Percentiles rank a stretch among this genome's conserved stretches.
These are phyloP conservation scores for Sphaerulina musiva DNA, from an alignment of 2,329 filamentous ascomycete species.

Conservation along the genomic window DNA sequence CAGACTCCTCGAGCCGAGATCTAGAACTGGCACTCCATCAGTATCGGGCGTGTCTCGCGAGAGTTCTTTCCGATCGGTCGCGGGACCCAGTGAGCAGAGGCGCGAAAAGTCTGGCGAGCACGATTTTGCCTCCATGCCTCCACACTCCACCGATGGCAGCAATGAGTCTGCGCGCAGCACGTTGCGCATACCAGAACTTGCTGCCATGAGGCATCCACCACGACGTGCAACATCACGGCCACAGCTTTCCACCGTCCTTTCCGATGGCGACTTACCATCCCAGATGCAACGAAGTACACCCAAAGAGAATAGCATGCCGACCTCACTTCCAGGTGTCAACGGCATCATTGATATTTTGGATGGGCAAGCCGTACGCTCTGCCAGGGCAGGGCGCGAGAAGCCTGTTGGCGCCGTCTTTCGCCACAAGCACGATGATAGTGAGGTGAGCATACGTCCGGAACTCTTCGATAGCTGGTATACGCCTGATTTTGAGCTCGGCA, in stretches of 20 bases:
- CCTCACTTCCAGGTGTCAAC: constrained; percentile 9
- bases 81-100: constrained; percentile 27
- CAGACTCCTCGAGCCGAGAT: constrained; percentile 33
- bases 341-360: constrained; percentile 1
- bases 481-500: constrained; percentile 24
- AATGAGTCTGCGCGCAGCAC: constrained; percentile 19
- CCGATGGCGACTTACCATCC: constrained; percentile 15
- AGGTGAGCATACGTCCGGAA: constrained; percentile 29
- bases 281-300: constrained; percentile 5
- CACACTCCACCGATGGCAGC: constrained; percentile 12
- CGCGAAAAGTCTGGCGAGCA: constrained; percentile 26
- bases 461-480: constrained; percentile 30
- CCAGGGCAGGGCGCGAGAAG: constrained; percentile 2
- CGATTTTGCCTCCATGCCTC: constrained; percentile 19
- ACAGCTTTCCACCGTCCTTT: constrained; percentile 25
- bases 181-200: constrained; percentile 14
- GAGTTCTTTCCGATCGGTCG: constrained; percentile 28
- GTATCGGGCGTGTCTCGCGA: constrained; percentile 34
- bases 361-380: constrained; percentile 7
- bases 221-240: constrained; percentile 17
- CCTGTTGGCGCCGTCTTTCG: constrained; percentile 6
- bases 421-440: constrained; percentile 17
- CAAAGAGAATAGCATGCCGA: constrained; percentile 20
- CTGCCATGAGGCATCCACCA: constrained; percentile 9
- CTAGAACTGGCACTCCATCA: constrained; percentile 23